Evolutionary conservation across 108 stramenopile genomes (phyloP), one percentile per base, ranked within the genome.

Genomic region (Skeletonema potamos): DNA sequence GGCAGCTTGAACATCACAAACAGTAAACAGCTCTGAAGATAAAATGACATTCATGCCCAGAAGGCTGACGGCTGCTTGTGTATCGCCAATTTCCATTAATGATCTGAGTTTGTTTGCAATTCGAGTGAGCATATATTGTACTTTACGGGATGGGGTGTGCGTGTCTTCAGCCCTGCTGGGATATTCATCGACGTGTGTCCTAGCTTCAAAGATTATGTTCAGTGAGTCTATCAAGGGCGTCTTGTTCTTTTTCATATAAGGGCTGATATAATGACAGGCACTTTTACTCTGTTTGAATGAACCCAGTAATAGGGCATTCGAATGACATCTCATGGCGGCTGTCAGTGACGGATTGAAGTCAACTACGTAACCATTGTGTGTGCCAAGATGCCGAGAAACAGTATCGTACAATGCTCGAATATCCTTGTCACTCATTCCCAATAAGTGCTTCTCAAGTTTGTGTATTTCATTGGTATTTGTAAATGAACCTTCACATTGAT

Each of bases 321-420:
- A 17, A 28, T 68, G 66, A 13, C 66, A 68, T 68, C 66, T 30
- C 17, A 68, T 6, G 6, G 54, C 27, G 2, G 66, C 66, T 18
- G 66, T 68, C 27, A 68, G 13, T 18, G 54, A 15, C 6, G 66
- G 66, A 36, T 68, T 68, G 54, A 29, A 68, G n/a, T 68, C 66
- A 22, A 56, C 66, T 27, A 68, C 54, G 20, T 56, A 68, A 10
- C 66, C 51, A 55, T 68, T 68, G 29, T 27, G 51, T 20, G 24
- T 20, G 4, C n/a, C 24, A 10, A 68, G 32, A 34, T 57, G 30
- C 3, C 13, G 13, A 8, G 13, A n/a, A 20, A 68, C 17, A 29
- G 27, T 56, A 18, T 68, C 55, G 17, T 68, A 68, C 27, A 68
- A 22, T 56, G 29, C 51, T 57, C 34, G 48, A 6, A 68, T 22